Conservation (phyloP, 2,329 filamentous ascomycete genomes). For the Bipolaris victoriae region DNA sequence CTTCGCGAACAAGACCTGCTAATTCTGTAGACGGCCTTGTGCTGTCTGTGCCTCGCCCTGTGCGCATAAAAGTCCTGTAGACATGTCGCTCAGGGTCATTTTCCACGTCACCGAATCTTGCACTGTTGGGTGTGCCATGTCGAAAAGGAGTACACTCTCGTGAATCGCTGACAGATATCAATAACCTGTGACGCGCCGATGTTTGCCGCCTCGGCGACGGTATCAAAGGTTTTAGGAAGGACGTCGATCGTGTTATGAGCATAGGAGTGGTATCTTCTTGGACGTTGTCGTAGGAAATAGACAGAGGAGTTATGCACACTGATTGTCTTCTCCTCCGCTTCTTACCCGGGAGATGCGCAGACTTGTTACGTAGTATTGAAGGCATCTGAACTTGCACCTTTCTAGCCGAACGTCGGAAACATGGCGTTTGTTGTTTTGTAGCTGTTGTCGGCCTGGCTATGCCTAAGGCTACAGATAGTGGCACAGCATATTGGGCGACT, state of each 20-base stretch:
- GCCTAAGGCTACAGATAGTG: slow-evolving; percentile 26
- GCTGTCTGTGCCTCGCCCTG: slow-evolving; percentile 15
- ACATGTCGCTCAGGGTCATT: slow-evolving; percentile 24
- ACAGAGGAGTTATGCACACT: slow-evolving; percentile 34
- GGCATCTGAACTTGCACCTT: slow-evolving; percentile 42
- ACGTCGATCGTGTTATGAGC: slow-evolving; percentile 18
- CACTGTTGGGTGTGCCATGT: slow-evolving; percentile 19
- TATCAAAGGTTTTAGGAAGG: slow-evolving; percentile 8
- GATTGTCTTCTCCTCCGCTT: slow-evolving; percentile 32
- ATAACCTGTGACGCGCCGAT: slow-evolving; percentile 2
- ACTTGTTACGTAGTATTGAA: slow-evolving; percentile 27
- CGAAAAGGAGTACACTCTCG: slow-evolving; percentile 8
- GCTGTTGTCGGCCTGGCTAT: slow-evolving; percentile 22
- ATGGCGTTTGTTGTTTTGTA: slow-evolving; percentile 29
- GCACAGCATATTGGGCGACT: slow-evolving; percentile 37
- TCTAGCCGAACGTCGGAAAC: slow-evolving; percentile 36
- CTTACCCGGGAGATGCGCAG: slow-evolving; percentile 18
- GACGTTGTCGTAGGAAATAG: slow-evolving; percentile 23
- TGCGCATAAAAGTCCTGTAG: slow-evolving; percentile 21
- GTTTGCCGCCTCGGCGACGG: slow-evolving; percentile 15
- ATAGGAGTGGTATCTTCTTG: slow-evolving; percentile 10
- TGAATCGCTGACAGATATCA: slow-evolving; percentile 7
- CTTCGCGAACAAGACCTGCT: slow-evolving; percentile 27
- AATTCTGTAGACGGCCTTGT: slow-evolving; percentile 24
- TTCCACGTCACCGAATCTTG: slow-evolving; percentile 21